Evolutionary conservation across 306 rosid genomes (phyloP), one percentile per base, ranked within the genome.

Genomic region (Elaeagnus macrophylla): DNA sequence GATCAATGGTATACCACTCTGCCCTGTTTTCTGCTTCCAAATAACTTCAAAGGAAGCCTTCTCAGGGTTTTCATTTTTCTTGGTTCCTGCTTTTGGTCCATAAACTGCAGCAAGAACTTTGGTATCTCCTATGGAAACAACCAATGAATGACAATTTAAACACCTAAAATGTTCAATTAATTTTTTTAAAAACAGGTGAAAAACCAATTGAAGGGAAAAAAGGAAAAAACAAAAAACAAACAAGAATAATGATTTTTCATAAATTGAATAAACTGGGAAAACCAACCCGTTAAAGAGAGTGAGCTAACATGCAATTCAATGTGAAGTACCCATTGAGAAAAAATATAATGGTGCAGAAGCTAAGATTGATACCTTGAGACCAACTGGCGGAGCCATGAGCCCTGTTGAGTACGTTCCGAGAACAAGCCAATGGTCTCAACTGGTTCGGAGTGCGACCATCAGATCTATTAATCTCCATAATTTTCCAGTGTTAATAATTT

Each of bases 21-120:
- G 91, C 53, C 97, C 97, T 10, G 97, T 83, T 62, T 80, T 86
- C 10, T 94, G 89, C 65, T 90, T 90, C 97, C 95, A 90, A 76
- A 90, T 78, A 70, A 90, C 81, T 69, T 90, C 97, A 78, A 90
- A 62, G 65, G 83, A 90, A 61, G 95, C 91, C 58, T 80, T 90
- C 67, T 83, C 94, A 0, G 97, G 94, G 71, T 83, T 86, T 56
- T 90, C 97, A 45, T 80, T 83, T 84, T 86, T 90, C 84, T 70
- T 83, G 10, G 86, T 82, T 48, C 97, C 94, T 0, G 86, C 91
- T 72, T 81, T 90, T 44, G 94, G 86, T 16, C 94, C 91, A 14
- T 86, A 83, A 57, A 90, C 90, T 7, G 91, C 95, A 20, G 90
- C 95, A 50, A 86, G 77, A 61, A 86, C 83, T 67, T 83, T 90